These are phyloP conservation scores for Taxawa tesnikishii DNA, from an alignment of 2,329 filamentous ascomycete species.

Conservation along the genomic window DNA sequence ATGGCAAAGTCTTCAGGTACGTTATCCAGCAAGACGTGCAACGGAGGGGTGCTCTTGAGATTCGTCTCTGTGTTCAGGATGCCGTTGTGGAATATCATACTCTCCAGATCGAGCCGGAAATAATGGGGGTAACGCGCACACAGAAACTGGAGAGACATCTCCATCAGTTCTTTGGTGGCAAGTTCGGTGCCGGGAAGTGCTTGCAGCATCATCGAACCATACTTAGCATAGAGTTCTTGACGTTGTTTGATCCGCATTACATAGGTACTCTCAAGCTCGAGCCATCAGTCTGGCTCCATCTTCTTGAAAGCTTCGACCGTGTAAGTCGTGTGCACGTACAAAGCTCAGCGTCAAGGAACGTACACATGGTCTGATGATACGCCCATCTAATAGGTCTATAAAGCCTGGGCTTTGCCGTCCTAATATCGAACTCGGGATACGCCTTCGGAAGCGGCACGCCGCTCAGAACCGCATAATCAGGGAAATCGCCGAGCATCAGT, in stretches of 20 bases:
- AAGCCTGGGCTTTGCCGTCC: slow-evolving; percentile 56
- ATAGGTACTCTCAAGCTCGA: slow-evolving; percentile 75
- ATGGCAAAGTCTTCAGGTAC: slow-evolving; percentile 77
- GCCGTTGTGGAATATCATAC: slow-evolving; percentile 51
- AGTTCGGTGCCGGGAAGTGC: slow-evolving; percentile 63
- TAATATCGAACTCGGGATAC: slow-evolving; percentile 54
- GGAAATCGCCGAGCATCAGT: slow-evolving; percentile 59
- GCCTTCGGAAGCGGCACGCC: slow-evolving; percentile 59
- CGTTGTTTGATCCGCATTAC: slow-evolving; percentile 54
- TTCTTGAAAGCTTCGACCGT: slow-evolving; percentile 65
- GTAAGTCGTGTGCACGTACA: no score
- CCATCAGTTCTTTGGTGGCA: slow-evolving; percentile 77
- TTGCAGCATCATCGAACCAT: slow-evolving; percentile 54
- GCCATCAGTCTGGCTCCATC: slow-evolving; percentile 73
- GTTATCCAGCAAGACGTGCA: slow-evolving; percentile 62
- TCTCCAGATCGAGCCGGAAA: slow-evolving; percentile 48
- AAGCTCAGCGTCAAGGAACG: no score
- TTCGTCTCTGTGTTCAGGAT: slow-evolving; percentile 53
- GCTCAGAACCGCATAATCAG: slow-evolving; percentile 63
- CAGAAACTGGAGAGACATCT: slow-evolving; percentile 73
- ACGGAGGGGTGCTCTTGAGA: slow-evolving; percentile 49
- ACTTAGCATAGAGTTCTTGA: slow-evolving; percentile 47
- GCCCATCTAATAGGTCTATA: slow-evolving; percentile 74
- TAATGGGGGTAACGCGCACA: slow-evolving; percentile 64
- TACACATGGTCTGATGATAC: slow-evolving; percentile 89